These are phyloP conservation scores for Lolium rigidum DNA, from an alignment of 176 grass and related monocot species.

Conservation along the genomic window DNA sequence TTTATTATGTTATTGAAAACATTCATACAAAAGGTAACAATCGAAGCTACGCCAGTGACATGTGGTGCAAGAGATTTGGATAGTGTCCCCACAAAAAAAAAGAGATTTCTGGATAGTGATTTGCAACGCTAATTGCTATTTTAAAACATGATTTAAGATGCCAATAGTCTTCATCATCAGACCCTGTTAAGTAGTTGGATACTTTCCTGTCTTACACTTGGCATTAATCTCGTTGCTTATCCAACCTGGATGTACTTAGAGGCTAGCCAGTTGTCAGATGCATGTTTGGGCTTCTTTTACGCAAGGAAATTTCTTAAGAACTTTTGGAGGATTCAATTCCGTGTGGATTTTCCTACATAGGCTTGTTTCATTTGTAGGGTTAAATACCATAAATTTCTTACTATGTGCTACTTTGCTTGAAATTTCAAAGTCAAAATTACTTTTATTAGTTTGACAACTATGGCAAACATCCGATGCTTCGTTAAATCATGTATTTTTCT, in stretches of 20 bases:
- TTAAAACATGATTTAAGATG: constrained; percentile 15
- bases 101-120: not conserved
- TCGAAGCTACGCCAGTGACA: not conserved
- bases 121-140: not conserved
- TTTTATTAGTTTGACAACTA: not conserved
- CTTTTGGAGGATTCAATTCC: not conserved
- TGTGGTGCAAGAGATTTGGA: not conserved
- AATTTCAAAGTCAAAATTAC: not conserved
- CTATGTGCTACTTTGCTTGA: not conserved
- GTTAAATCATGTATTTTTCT: too few relatives aligned
- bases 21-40: not conserved
- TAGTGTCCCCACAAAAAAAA: not conserved
- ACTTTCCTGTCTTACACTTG: constrained; percentile 9
- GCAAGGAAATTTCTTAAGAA: not conserved
- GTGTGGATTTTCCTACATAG: not conserved
- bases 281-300: not conserved
- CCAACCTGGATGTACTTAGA: not conserved
- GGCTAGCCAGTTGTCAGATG: not conserved
- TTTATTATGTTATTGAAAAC: not conserved
- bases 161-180: not conserved
- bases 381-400: not conserved
- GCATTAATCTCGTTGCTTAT: not conserved
- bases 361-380: not conserved
- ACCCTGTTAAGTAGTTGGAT: constrained; percentile 1
- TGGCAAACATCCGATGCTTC: not conserved